phyloP scores from a whole-genome alignment of 805 yeast genomes.

The Isabelozyma heimii region DNA sequence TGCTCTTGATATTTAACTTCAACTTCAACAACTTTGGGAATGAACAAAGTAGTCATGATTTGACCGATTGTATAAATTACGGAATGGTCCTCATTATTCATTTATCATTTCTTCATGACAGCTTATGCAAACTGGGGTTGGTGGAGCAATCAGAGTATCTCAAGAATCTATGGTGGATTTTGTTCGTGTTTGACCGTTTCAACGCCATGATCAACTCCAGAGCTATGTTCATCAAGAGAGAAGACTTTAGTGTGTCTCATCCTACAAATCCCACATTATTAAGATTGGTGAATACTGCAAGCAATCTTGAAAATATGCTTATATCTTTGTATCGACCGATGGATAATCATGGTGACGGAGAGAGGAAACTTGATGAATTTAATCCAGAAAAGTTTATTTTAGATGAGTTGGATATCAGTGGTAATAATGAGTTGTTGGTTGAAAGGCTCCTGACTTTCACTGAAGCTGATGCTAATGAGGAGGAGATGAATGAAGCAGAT shows the following conservation, averaged over 20 bases:
- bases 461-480: neutral
- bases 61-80: conserved; percentile 14
- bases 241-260: conserved; percentile 30
- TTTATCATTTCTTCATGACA: conserved; percentile 11
- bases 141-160: conserved; percentile 10
- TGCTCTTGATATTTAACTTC: conserved; percentile 15
- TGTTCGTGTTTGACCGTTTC: conserved; percentile 16
- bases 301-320: conserved; percentile 23
- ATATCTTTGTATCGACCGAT: conserved; percentile 19
- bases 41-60: conserved; percentile 19
- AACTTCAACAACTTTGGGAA: conserved; percentile 17
- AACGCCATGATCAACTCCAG: conserved; percentile 23
- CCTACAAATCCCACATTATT: conserved; percentile 22
- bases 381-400: neutral
- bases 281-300: conserved; percentile 24
- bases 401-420: neutral
- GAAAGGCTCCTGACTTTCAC: neutral
- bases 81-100: conserved; percentile 17
- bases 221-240: conserved; percentile 23
- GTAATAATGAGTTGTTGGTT: neutral
- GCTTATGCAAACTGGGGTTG: conserved; percentile 8
- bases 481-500: neutral
- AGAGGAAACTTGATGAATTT: neutral
- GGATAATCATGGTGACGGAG: neutral
- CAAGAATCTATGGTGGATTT: conserved; percentile 17